phyloP scores from a whole-genome alignment of 2,329 filamentous ascomycete genomes.

The Basipetospora chlamydospora region DNA sequence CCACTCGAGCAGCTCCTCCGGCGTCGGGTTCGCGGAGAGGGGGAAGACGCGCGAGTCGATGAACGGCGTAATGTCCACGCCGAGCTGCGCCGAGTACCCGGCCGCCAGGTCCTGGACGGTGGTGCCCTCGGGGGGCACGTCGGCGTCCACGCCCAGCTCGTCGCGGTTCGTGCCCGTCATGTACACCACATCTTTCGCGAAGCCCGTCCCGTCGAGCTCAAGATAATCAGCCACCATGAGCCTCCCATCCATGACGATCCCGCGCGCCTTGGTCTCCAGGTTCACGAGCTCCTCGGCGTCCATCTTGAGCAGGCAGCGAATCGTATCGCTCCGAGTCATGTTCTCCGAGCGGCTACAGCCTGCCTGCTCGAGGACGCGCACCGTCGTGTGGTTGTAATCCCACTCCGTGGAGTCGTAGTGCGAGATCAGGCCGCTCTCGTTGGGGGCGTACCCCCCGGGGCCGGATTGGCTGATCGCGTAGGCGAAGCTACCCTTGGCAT shows the following conservation, averaged over 20 bases:
- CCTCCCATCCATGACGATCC: conserved; percentile 16
- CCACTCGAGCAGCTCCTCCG: conserved; percentile 17
- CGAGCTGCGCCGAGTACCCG: conserved; percentile 7
- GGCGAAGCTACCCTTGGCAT: conserved; percentile 16
- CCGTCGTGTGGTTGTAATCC: conserved; percentile 11
- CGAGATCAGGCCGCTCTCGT: conserved; percentile 8
- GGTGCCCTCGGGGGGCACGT: conserved; percentile 12
- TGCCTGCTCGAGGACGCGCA: conserved; percentile 11
- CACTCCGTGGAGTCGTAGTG: conserved; percentile 11
- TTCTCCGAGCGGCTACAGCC: conserved; percentile 12
- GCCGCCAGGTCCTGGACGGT: conserved; percentile 11
- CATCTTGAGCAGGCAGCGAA: conserved; percentile 14
- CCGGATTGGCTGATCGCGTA: conserved; percentile 17
- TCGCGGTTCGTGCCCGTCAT: conserved; percentile 22
- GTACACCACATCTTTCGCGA: conserved; percentile 15
- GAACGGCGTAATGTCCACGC: conserved; percentile 10
- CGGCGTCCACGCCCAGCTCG: conserved; percentile 19
- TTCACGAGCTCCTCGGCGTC: conserved; percentile 16
- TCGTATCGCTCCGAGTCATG: too few relatives aligned
- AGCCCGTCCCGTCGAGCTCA: conserved; percentile 13
- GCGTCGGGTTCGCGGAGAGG: conserved; percentile 7
- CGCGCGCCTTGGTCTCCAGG: conserved; percentile 14
- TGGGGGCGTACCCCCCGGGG: conserved; percentile 12
- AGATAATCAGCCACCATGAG: conserved; percentile 14
- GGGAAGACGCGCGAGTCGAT: conserved; percentile 9